Evolutionary conservation across 495 filamentous ascomycete species (phyloP).

Genomic region (Bryoglossum gracile): DNA sequence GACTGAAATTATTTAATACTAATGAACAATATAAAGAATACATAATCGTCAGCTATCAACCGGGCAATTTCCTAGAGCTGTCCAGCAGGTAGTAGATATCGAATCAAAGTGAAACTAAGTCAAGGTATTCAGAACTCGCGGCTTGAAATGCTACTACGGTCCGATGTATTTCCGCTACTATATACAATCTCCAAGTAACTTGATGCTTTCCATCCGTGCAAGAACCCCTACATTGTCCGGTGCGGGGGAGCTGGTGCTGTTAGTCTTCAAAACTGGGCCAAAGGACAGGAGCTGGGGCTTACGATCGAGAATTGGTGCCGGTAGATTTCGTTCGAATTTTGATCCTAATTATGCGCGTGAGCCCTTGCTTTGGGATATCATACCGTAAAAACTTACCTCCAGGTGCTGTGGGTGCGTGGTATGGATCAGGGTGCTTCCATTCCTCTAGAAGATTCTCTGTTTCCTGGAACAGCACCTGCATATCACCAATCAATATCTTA

Average conservation of each 20-base stretch:
- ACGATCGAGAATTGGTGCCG: constrained; percentile 71
- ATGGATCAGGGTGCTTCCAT: constrained; percentile 98
- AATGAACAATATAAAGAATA: too few relatives aligned
- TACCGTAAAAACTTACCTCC: constrained; percentile 59
- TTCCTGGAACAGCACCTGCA: constrained; percentile 70
- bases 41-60: too few relatives aligned
- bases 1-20: too few relatives aligned
- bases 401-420: constrained; percentile 77
- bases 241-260: constrained; percentile 37
- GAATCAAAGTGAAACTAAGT: too few relatives aligned
- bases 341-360: constrained; percentile 61
- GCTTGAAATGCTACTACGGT: too few relatives aligned
- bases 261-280: background rate
- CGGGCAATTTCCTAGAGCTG: too few relatives aligned
- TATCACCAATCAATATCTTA: background rate
- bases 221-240: constrained; percentile 22
- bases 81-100: too few relatives aligned
- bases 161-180: too few relatives aligned
- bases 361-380: too few relatives aligned
- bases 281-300: constrained; percentile 33
- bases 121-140: too few relatives aligned
- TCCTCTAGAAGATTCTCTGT: constrained; percentile 81
- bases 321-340: constrained; percentile 93
- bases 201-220: background rate
- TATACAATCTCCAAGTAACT: constrained; percentile 6